Conservation (phyloP, 768 basidiomycete genomes). For the Trametes cinnabarina region DNA sequence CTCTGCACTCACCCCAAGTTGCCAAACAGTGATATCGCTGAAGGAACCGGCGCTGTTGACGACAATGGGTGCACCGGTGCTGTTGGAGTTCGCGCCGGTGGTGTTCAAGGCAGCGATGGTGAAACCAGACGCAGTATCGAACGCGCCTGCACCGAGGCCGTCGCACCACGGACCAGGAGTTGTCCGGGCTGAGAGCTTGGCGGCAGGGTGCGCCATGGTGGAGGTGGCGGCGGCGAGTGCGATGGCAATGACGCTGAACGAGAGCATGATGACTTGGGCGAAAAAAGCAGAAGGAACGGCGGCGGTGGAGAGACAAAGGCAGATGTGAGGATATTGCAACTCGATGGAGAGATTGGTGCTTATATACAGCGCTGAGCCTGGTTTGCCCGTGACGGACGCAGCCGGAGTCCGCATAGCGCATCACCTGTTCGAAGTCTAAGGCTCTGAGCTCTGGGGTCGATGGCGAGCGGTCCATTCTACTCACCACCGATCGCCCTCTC, state of each 20-base stretch:
- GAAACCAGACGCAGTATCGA: conserved; percentile 39
- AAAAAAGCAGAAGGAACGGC: neutral
- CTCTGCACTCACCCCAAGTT: too few species aligned
- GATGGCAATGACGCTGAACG: conserved; percentile 7
- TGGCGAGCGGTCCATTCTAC: neutral
- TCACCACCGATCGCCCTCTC: neutral
- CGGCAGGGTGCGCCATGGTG: conserved; percentile 9
- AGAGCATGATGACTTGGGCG: conserved; percentile 11
- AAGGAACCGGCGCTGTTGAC: conserved; percentile 34
- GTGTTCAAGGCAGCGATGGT: conserved; percentile 46
- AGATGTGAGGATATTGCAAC: too few species aligned
- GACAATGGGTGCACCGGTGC: conserved; percentile 47
- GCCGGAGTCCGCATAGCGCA: too few species aligned
- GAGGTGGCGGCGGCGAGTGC: neutral
- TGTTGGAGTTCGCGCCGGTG: conserved; percentile 41
- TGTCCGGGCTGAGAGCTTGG: conserved; percentile 4
- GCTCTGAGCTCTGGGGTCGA: neutral
- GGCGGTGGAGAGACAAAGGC: neutral
- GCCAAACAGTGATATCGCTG: too few species aligned
- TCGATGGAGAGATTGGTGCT: too few species aligned
- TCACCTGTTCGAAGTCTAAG: neutral
- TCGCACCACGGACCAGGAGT: conserved; percentile 19
- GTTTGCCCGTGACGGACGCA: neutral
- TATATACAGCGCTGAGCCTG: neutral
- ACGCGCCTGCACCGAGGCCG: conserved; percentile 23